phyloP scores from a whole-genome alignment of 2,329 filamentous ascomycete genomes.

The Penicillium hordei region DNA sequence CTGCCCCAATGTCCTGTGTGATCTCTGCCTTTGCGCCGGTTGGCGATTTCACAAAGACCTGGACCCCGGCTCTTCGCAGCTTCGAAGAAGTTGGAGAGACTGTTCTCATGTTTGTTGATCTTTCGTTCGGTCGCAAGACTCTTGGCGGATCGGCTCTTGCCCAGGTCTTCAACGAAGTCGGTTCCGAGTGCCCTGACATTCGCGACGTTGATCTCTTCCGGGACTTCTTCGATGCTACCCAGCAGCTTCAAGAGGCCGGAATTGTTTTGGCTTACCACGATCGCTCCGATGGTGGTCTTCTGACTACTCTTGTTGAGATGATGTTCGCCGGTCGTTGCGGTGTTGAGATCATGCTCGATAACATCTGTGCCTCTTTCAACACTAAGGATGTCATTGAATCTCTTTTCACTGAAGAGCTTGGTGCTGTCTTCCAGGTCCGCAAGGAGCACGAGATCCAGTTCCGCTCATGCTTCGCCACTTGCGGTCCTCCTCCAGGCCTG shows the following conservation, averaged over 20 bases:
- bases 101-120: conserved; percentile 84
- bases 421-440: conserved; percentile 91
- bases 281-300: conserved; percentile 84
- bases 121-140: conserved; percentile 75
- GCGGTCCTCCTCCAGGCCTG: conserved; percentile 75
- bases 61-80: conserved; percentile 85
- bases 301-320: conserved; percentile 93
- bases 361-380: conserved; percentile 58
- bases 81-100: conserved; percentile 87
- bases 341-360: conserved; percentile 79
- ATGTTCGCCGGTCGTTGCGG: conserved; percentile 95
- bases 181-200: conserved; percentile 81
- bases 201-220: conserved; percentile 76
- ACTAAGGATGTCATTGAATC: conserved; percentile 67
- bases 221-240: conserved; percentile 88
- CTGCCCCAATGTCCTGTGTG: conserved; percentile 84
- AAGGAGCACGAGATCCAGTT: conserved; percentile 82
- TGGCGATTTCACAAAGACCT: conserved; percentile 77
- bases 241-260: conserved; percentile 63
- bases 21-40: conserved; percentile 90
- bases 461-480: conserved; percentile 86
- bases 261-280: conserved; percentile 93
- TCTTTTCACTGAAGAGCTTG: conserved; percentile 94
- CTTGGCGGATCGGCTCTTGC: conserved; percentile 89
- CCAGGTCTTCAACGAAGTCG: conserved; percentile 83